Conservation (phyloP, 768 basidiomycete genomes). For the Phaeolepiota aurea region DNA sequence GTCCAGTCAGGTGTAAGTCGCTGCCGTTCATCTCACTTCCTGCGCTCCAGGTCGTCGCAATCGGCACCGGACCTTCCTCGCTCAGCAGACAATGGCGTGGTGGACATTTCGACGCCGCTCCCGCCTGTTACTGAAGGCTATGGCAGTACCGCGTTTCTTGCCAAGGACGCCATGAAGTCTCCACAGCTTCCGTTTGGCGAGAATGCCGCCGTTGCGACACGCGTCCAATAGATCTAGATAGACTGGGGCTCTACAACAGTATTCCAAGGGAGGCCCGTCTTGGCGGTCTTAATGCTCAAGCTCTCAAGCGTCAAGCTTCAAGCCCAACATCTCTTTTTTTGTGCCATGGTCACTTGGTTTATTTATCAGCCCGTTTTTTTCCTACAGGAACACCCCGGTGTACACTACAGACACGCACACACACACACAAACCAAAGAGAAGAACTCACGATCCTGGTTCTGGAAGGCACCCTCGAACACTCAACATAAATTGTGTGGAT, state of each 20-base stretch:
- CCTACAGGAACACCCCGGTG: slow-evolving; percentile 20
- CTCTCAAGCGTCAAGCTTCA: slow-evolving; percentile 3
- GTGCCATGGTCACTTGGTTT: slow-evolving; percentile 27
- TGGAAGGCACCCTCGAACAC: no score
- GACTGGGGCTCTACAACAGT: not conserved
- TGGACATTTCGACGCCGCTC: slow-evolving; percentile 17
- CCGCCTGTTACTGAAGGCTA: slow-evolving; percentile 23
- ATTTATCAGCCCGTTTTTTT: slow-evolving; percentile 35
- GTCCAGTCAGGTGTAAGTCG: slow-evolving; percentile 14
- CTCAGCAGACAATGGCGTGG: slow-evolving; percentile 33
- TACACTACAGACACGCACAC: no score
- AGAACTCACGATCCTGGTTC: no score
- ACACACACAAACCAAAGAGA: no score
- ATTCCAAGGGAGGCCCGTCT: not conserved
- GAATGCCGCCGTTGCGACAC: slow-evolving; percentile 45
- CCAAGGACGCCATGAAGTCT: slow-evolving; percentile 46
- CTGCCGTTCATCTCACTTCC: slow-evolving; percentile 16
- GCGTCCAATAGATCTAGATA: slow-evolving; percentile 20
- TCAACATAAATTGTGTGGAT: no score
- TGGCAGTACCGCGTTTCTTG: slow-evolving; percentile 22
- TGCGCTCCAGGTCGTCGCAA: slow-evolving; percentile 37
- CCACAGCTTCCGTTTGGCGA: slow-evolving; percentile 58
- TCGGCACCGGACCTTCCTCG: slow-evolving; percentile 25
- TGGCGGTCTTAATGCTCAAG: not conserved
- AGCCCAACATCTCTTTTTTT: slow-evolving; percentile 15